These are phyloP conservation scores for Leptomonas pyrrhocoris DNA, from an alignment of 208 protist genomes.

Conservation along the genomic window DNA sequence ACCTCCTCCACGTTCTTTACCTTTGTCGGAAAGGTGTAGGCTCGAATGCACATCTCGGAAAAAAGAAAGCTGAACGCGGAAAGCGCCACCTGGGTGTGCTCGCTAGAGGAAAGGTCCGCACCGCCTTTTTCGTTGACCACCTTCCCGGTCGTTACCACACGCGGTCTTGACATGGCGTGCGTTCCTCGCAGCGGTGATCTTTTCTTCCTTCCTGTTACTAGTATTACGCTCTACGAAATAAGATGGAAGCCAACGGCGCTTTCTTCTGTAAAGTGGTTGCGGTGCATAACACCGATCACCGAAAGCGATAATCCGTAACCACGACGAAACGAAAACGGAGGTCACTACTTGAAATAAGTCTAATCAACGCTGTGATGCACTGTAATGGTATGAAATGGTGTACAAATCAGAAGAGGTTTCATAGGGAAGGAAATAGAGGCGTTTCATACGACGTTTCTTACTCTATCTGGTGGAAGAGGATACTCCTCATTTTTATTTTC, in stretches of 20 bases:
- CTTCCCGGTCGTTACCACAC: slow-evolving; percentile 28
- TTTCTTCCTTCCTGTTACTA: background rate
- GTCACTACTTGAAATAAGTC: too few relatives aligned
- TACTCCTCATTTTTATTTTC: too few relatives aligned
- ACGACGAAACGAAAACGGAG: too few relatives aligned
- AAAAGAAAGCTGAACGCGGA: slow-evolving; percentile 88
- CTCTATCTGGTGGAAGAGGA: too few relatives aligned
- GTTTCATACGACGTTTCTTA: too few relatives aligned
- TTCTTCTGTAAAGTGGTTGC: too few relatives aligned
- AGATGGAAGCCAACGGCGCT: background rate
- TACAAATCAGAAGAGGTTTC: too few relatives aligned
- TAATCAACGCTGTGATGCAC: too few relatives aligned
- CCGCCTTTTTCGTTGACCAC: slow-evolving; percentile 33
- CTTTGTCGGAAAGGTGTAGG: slow-evolving; percentile 76
- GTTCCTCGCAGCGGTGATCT: background rate
- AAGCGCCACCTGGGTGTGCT: slow-evolving; percentile 68
- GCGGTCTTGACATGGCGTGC: slow-evolving; percentile 17
- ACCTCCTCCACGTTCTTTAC: slow-evolving; percentile 79
- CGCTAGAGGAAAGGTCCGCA: slow-evolving; percentile 28
- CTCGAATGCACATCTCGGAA: slow-evolving; percentile 80
- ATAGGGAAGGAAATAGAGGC: too few relatives aligned
- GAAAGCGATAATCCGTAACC: too few relatives aligned
- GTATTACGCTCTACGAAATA: background rate
- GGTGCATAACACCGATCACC: too few relatives aligned
- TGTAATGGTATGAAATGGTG: too few relatives aligned